phyloP scores from a whole-genome alignment of 2,329 filamentous ascomycete species.

The Penicillium occitanis region DNA sequence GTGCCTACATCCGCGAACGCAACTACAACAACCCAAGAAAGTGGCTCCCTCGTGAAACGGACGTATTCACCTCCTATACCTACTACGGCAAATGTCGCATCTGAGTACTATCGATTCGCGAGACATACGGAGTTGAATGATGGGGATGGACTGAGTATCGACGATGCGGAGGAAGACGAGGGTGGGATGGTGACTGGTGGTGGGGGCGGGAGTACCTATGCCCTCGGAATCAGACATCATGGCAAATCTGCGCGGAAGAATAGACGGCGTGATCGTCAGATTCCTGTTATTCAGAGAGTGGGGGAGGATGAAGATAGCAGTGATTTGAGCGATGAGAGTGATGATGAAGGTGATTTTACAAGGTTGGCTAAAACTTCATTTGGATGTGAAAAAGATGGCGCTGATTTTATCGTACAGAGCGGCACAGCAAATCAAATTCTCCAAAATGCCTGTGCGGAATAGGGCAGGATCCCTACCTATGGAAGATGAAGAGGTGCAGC shows the following conservation, averaged over 20 bases:
- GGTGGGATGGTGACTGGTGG: constrained; percentile 63
- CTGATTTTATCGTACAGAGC: constrained; percentile 51
- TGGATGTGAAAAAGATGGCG: neutral
- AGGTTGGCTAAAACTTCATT: constrained; percentile 29
- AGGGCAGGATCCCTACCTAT: constrained; percentile 87
- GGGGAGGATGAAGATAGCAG: constrained; percentile 64
- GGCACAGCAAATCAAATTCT: constrained; percentile 89
- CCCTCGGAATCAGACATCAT: constrained; percentile 50
- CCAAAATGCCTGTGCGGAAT: constrained; percentile 86
- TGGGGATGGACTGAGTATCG: constrained; percentile 30
- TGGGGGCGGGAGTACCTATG: constrained; percentile 53
- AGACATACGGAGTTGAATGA: constrained; percentile 32
- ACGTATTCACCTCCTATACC: constrained; percentile 68
- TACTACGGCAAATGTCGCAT: constrained; percentile 56
- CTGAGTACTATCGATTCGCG: constrained; percentile 61
- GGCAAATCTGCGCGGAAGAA: constrained; percentile 34
- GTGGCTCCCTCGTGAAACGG: constrained; percentile 53
- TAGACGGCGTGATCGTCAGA: constrained; percentile 42
- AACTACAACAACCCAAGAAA: constrained; percentile 39
- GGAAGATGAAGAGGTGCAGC: constrained; percentile 58
- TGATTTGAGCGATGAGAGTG: constrained; percentile 65
- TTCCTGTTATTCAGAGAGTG: constrained; percentile 54
- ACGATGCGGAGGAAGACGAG: constrained; percentile 61
- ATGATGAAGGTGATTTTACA: constrained; percentile 57
- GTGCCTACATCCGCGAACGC: constrained; percentile 39